These are phyloP conservation scores for Paramecium bursaria DNA, from an alignment of 73 alveolate genomes.

Conservation along the genomic window DNA sequence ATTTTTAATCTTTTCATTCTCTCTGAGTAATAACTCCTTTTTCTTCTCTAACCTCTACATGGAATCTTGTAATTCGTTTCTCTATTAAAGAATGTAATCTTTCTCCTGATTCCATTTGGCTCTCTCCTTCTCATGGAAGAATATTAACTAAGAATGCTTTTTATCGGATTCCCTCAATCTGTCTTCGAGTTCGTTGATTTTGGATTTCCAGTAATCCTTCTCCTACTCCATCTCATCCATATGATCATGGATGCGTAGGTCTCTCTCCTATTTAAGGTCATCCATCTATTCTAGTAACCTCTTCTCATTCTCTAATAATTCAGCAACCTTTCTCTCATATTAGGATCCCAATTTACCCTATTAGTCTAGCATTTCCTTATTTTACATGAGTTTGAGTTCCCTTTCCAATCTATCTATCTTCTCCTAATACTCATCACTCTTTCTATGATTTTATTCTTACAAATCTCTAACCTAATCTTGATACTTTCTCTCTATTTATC, in stretches of 20 bases:
- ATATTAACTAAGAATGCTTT: constrained; percentile 79
- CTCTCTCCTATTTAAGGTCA: constrained; percentile 78
- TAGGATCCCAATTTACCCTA: constrained; percentile 79
- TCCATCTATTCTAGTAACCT: constrained; percentile 83
- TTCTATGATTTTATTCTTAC: constrained; percentile 74
- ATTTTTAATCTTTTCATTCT: constrained; percentile 91
- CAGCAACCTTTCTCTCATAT: constrained; percentile 86
- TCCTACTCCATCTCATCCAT: constrained; percentile 82
- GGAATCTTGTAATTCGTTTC: constrained; percentile 86
- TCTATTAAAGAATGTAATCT: constrained; percentile 80
- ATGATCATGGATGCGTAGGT: constrained; percentile 79
- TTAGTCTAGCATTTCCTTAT: constrained; percentile 81
- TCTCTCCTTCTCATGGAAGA: constrained; percentile 92
- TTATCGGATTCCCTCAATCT: constrained; percentile 82
- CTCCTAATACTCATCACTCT: constrained; percentile 66
- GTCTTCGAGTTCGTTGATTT: constrained; percentile 60
- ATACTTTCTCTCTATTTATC: constrained; percentile 86
- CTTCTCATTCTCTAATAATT: constrained; percentile 81
- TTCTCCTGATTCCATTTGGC: constrained; percentile 95
- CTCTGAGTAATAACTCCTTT: constrained; percentile 88
- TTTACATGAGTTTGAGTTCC: constrained; percentile 83
- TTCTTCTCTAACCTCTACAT: constrained; percentile 81
- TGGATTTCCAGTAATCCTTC: constrained; percentile 75
- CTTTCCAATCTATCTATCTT: constrained; percentile 84
- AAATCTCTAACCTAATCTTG: constrained; percentile 88